phyloP scores from a whole-genome alignment of 2,329 filamentous ascomycete species.

The Colletotrichum sp. region DNA sequence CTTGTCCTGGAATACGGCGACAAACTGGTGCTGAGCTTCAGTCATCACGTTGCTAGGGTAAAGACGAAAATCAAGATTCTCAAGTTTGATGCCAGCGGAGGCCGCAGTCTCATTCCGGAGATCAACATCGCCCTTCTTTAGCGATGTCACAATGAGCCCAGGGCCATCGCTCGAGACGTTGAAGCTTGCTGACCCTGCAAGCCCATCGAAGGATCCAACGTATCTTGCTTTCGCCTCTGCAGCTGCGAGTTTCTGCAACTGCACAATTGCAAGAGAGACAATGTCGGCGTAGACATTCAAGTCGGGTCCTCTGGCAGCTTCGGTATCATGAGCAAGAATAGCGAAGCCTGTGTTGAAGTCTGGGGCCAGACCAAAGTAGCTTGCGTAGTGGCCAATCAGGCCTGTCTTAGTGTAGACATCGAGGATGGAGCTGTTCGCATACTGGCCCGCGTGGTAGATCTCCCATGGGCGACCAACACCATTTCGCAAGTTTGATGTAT shows the following conservation, averaged over 20 bases:
- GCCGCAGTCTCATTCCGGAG: constrained; percentile 23
- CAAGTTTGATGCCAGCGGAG: constrained; percentile 23
- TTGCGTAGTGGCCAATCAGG: constrained; percentile 31
- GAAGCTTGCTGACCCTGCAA: not conserved
- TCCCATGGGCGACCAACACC: constrained; percentile 38
- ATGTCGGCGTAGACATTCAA: constrained; percentile 39
- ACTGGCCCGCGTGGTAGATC: constrained; percentile 30
- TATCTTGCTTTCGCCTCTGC: constrained; percentile 22
- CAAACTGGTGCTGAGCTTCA: constrained; percentile 27
- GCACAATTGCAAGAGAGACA: constrained; percentile 26
- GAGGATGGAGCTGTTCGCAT: constrained; percentile 25
- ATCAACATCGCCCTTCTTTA: constrained; percentile 22
- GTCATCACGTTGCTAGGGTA: constrained; percentile 35
- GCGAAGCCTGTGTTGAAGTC: constrained; percentile 35
- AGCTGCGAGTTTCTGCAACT: constrained; percentile 21
- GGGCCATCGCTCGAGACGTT: constrained; percentile 22
- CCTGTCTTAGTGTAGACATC: constrained; percentile 33
- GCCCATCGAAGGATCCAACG: constrained; percentile 15
- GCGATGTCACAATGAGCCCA: constrained; percentile 28
- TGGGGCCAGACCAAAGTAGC: constrained; percentile 28
- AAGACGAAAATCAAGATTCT: constrained; percentile 30
- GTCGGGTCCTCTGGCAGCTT: constrained; percentile 27
- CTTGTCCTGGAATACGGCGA: constrained; percentile 35
- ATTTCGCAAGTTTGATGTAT: constrained; percentile 38
- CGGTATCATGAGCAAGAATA: constrained; percentile 36